Conservation (phyloP, 441 rosid species). For the Pelargonium australe region DNA sequence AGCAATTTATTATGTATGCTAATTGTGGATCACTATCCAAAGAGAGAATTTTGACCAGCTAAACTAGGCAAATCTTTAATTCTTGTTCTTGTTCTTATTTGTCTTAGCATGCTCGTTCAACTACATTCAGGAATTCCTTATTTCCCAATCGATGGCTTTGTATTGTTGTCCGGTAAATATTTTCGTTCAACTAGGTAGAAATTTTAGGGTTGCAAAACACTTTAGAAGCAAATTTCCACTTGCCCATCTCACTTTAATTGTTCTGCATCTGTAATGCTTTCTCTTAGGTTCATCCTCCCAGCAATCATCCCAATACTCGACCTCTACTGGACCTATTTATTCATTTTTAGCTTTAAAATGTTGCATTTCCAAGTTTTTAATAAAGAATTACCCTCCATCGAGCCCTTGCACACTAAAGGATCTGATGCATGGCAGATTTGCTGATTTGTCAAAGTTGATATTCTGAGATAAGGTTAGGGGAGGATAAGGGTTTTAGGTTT, state of each 20-base stretch:
- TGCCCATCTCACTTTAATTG: not conserved
- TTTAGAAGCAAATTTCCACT: not conserved
- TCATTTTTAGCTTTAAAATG: not conserved
- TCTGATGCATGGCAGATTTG: not conserved
- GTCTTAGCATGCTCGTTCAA: not conserved
- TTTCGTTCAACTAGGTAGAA: not conserved
- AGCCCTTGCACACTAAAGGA: not conserved
- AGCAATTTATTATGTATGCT: not conserved
- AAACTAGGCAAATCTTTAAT: constrained; percentile 1
- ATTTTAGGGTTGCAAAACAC: not conserved
- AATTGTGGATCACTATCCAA: not conserved
- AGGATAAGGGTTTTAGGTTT: not conserved
- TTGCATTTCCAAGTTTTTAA: not conserved
- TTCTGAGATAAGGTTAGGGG: constrained; percentile 1
- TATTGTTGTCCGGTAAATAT: not conserved
- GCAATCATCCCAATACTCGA: not conserved
- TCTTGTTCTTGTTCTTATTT: not conserved
- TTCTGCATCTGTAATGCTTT: not conserved
- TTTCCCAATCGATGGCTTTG: not conserved
- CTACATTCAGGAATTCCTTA: not conserved
- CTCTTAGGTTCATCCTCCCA: not conserved
- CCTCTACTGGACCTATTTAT: not conserved
- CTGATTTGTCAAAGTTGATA: not conserved
- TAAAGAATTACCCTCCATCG: not conserved
- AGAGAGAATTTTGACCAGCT: not conserved